Evolutionary conservation across 306 rosid species (phyloP), one percentile per base, ranked within the genome.

Genomic region (Quillaja saponaria): DNA sequence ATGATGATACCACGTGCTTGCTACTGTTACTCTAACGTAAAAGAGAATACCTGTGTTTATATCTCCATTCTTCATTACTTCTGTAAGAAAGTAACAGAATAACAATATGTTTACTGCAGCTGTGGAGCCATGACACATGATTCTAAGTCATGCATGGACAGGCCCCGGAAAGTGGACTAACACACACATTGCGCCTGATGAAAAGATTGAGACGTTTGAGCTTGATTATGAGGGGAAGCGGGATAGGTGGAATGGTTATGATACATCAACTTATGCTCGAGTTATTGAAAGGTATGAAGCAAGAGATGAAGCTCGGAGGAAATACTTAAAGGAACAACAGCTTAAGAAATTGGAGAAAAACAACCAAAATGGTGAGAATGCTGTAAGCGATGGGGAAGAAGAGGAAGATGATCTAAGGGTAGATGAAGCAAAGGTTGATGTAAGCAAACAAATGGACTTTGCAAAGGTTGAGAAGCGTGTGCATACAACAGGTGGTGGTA

Each of bases 381-480:
- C 51, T 28, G 47, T 68, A 7, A 81, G 76, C 58, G 90, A 79
- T 14, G 90, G 69, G 21, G 83, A 76, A 64, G 83, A 80, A 25
- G 55, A 53, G 0, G 82, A 78, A 44, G 85, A 81, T 76, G 82
- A 58, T 74, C 64, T 83, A 7, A 81, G 75, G 80, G 80, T 83
- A 20, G 90, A 86, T 55, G 95, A 86, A 68, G 90, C 90, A 8
- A 86, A 81, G 79, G 87, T 86, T 53, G 95, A 87, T 38, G 87
- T 83, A 55, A 84, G 90, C 73, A 84, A 84, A 53, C 85, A 83
- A 50, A 84, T 87, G 87, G 86, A 87, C 57, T 87, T 83, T 72
- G 90, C 87, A 7, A 84, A 84, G 85, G 90, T 84, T 79, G 90
- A 87, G 73, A 87, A 83, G 68, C 84, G 85, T 74, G 90, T 87